Base-by-base conservation (phyloP, 208 protist genomes). In the Trypanosoma caninum region DNA sequence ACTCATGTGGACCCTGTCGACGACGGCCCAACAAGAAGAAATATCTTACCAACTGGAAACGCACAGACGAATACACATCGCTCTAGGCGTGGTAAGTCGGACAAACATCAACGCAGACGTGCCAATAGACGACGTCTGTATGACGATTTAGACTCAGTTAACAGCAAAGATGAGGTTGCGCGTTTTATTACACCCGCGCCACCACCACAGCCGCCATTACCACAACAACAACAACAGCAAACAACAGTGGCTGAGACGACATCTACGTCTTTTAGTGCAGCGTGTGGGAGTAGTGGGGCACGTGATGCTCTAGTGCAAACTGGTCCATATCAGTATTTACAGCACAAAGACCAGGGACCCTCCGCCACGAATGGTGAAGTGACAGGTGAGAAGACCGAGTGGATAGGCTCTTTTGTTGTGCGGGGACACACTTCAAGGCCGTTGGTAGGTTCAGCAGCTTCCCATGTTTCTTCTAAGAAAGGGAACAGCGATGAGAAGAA, bases 361-460 rank as follows among this genome's bases (percentile, higher is more conserved):
- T 3, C 41, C 18, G 41, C 41, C 41, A 23, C 10, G 4, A 30
- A 44, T 1, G 55, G 31, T 31, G 55, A 64, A 33, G 20, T 47
- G 46, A 23, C 41, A 48, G 56, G 61, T 44, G 44, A 52, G n/a
- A 11, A 45, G n/a, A 4, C 16, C 8, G 23, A 50, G 57, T 60
- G 71, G 52, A 65, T 79, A 9, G 82, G 70, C 8, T 73, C 79
- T 2, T 80, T 86, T 34, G 44, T 71, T 0, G 79, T 93, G 37
- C 59, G 65, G 8, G 79, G 87, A 16, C 81, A 91, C 66, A 89
- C 87, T 9, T 88, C 87, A 0, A 72, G 71, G 34, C 82, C 81
- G 38, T 80, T 90, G 75, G 76, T 89, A 40, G 33, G 28, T 16
- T 42, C 35, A n/a, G n/a, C n/a, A n/a, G n/a, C n/a, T n/a, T n/a